Base-by-base conservation (phyloP, 2,329 filamentous ascomycete genomes). In the Aspergillus viridinutans region DNA sequence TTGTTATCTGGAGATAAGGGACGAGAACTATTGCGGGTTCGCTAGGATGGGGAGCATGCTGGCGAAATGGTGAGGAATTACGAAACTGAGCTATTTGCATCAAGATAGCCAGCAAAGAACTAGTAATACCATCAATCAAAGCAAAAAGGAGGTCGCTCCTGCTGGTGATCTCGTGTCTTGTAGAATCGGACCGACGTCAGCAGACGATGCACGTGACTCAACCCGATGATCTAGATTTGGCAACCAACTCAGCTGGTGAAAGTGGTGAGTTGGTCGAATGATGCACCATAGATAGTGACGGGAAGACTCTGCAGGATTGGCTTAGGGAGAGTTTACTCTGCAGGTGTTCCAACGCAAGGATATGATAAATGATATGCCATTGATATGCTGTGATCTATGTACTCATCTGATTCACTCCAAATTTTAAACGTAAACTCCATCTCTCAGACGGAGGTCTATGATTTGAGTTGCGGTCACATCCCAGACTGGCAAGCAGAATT, bases 131-230 rank as follows among this genome's bases (percentile, higher is more conserved):
- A 47, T 26, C 21, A 53, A 43, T 9, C 20, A 47, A 45, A 17
- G 23, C 21, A 45, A 25, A 47, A 23, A 20, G 26, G 53, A 23
- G 21, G 45, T 21, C 21, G 3, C 20, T 38, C 12, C 21, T 40
- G 49, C n/a, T 25, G 49, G 10, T 40, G 23, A 35, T 47, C 51
- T 21, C 17, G 40, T 29, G 35, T 47, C 21, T 47, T 47, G 23
- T 25, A 9, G 28, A 38, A 23, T 25, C 17, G 29, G 3, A 58
- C 61, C 20, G 63, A 62, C 35, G 58, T 58, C 50, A 55, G 54
- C 49, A 51, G 49, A 20, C 5, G 12, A 38, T 9, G 9, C 49
- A 51, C 49, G 49, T 51, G 49, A 35, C 49, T 26, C 25, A 23
- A 17, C 20, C n/a, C 14, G 12, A 26, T 38, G 49, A 20, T 50